phyloP scores from a whole-genome alignment of 176 grass and related monocot species.

The Carex cristatella region DNA sequence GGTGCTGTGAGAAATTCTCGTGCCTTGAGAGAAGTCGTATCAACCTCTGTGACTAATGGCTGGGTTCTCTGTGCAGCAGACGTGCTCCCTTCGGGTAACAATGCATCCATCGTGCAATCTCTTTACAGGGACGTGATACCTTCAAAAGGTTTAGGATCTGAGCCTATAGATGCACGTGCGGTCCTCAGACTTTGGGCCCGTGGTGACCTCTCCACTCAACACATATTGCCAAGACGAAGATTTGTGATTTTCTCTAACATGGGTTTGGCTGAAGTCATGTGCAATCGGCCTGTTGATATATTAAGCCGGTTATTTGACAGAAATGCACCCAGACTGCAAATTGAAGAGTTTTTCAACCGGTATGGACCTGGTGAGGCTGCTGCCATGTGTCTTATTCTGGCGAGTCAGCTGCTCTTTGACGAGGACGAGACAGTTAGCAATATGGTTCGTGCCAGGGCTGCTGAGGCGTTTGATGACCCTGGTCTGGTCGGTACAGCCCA shows the following conservation, averaged over 20 bases:
- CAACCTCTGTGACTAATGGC: conserved; percentile 74
- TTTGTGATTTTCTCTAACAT: conserved; percentile 85
- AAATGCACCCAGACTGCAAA: conserved; percentile 60
- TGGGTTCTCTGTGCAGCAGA: conserved; percentile 94
- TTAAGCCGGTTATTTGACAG: conserved; percentile 84
- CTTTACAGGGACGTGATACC: conserved; percentile 74
- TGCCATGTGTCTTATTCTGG: conserved; percentile 96
- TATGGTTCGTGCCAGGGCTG: conserved; percentile 71
- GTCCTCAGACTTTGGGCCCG: conserved; percentile 69
- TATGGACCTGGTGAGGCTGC: conserved; percentile 87
- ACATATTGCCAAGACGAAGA: conserved; percentile 86
- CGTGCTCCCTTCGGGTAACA: conserved; percentile 58
- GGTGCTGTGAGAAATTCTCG: conserved; percentile 42
- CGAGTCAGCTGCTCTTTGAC: conserved; percentile 65
- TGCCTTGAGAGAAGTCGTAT: conserved; percentile 75
- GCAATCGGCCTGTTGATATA: conserved; percentile 94
- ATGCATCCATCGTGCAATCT: conserved; percentile 62
- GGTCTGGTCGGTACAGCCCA: conserved; percentile 61
- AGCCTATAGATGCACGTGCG: conserved; percentile 39
- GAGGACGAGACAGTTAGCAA: conserved; percentile 78
- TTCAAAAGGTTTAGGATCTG: conserved; percentile 52
- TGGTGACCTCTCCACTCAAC: conserved; percentile 91
- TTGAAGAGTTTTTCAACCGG: conserved; percentile 91
- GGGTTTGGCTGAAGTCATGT: conserved; percentile 86
- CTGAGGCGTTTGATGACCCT: conserved; percentile 94